These are phyloP conservation scores for Eucalyptus shirleyi DNA, from an alignment of 345 rosid genomes.

Conservation along the genomic window DNA sequence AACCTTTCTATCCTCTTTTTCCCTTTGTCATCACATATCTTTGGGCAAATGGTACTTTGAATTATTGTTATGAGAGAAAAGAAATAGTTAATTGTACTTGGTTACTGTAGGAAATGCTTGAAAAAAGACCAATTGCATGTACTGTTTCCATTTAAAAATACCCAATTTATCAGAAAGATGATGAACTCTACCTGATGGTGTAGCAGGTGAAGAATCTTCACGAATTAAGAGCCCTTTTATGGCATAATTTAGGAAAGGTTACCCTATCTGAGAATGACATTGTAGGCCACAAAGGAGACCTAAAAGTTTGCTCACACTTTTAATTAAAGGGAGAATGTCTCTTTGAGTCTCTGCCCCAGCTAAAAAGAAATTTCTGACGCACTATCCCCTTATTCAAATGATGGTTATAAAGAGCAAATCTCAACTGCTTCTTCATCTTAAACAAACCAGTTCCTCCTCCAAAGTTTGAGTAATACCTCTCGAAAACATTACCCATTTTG, in stretches of 20 bases:
- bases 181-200: constrained; percentile 3
- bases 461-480: neutral
- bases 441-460: neutral
- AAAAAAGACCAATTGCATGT: neutral
- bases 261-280: constrained; percentile 33
- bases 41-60: neutral
- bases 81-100: neutral
- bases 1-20: neutral
- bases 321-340: constrained; percentile 21
- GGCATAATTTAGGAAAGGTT: constrained; percentile 25
- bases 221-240: constrained; percentile 2
- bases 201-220: neutral
- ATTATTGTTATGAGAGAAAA: neutral
- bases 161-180: constrained; percentile 18
- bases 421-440: constrained; percentile 5
- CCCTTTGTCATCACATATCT: neutral
- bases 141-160: constrained; percentile 10
- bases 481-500: constrained; percentile 1
- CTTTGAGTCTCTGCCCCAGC: neutral
- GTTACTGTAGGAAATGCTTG: neutral
- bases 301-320: constrained; percentile 18
- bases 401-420: constrained; percentile 28
- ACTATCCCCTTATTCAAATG: neutral
- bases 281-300: constrained; percentile 66
- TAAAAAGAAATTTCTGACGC: neutral